Conservation (phyloP, 2,329 filamentous ascomycete species). For the Zymoseptoria pseudotritici region DNA sequence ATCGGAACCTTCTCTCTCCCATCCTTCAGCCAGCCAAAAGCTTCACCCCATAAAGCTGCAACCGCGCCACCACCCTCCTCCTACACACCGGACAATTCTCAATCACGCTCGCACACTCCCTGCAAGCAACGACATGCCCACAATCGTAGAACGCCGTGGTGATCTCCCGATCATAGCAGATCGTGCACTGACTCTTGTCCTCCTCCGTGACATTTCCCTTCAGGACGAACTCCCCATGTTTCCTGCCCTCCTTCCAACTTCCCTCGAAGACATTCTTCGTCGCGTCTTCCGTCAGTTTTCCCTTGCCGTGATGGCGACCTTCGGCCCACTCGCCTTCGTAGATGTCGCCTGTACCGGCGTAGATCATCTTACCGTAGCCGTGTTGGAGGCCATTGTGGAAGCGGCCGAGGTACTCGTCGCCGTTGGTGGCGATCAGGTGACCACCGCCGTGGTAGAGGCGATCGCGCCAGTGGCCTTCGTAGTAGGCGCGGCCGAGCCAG, state of each 20-base stretch:
- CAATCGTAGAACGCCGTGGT: constrained; percentile 57
- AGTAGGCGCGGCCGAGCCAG: constrained; percentile 50
- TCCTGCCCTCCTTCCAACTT: constrained; percentile 53
- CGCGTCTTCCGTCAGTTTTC: constrained; percentile 48
- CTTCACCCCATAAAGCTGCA: constrained; percentile 46
- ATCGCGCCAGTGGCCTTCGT: constrained; percentile 41
- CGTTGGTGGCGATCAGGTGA: constrained; percentile 46
- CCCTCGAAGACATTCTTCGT: constrained; percentile 56
- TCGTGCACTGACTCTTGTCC: constrained; percentile 51
- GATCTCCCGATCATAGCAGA: constrained; percentile 55
- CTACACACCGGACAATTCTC: constrained; percentile 56
- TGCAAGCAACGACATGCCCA: constrained; percentile 55
- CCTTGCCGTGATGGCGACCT: constrained; percentile 55
- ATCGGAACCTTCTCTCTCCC: not conserved
- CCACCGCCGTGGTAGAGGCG: constrained; percentile 47
- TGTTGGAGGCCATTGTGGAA: constrained; percentile 48
- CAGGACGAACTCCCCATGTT: constrained; percentile 55
- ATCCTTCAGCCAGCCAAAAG: constrained; percentile 5
- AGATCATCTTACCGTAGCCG: constrained; percentile 51
- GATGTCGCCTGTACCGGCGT: constrained; percentile 55
- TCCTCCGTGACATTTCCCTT: constrained; percentile 57
- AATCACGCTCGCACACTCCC: constrained; percentile 52
- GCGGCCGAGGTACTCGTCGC: constrained; percentile 49
- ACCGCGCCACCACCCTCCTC: constrained; percentile 47
- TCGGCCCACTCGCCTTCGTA: constrained; percentile 53